Evolutionary conservation across 164 flowering plant genomes (phyloP), one percentile per base, ranked within the genome.

Genomic region (Protea cynaroides): DNA sequence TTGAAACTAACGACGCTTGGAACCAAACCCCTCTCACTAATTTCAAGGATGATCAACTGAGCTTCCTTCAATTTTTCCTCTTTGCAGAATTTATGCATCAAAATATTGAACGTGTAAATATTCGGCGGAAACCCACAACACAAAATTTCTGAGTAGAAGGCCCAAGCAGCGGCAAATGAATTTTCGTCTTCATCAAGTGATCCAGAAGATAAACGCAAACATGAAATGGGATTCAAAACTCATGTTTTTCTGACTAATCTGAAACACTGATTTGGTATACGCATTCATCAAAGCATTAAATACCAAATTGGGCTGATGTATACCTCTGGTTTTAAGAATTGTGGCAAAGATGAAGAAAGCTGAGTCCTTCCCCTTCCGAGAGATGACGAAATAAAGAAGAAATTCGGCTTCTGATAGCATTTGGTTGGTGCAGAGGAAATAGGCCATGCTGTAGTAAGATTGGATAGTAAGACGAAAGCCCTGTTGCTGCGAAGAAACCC

Each of bases 1-100:
- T 90, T 90, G 60, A 75, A 84, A 72, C 89, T 88, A 65, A 88
- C 86, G 19, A 72, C 84, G 17, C 80, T 82, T 0, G 90, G 90
- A 25, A 65, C 63, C n/a, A 77, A 89, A 71, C 29, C 88, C 81
- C 83, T 65, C 37, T 75, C 75, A 17, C 58, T 18, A 71, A 90
- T 88, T 68, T 80, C 87, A 72, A 81, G 81, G 55, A 90, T 84
- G 46, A 88, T 69, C 69, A 68, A 21, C 36, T 59, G 75, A 23
- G 89, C 97, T 49, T 78, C 83, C 63, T 61, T 65, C 18, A 86
- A 59, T 61, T 68, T 73, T 5, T 83, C 82, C 56, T 76, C 79
- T 69, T 70, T 88, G 62, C 86, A 83, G 5, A 88, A 78, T 4
- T 46, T 70, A 65, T 85, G 78, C 84, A 88, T 88, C 71, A 88